Base-by-base conservation (phyloP, 768 basidiomycete genomes). In the Psilocybe cubensis region DNA sequence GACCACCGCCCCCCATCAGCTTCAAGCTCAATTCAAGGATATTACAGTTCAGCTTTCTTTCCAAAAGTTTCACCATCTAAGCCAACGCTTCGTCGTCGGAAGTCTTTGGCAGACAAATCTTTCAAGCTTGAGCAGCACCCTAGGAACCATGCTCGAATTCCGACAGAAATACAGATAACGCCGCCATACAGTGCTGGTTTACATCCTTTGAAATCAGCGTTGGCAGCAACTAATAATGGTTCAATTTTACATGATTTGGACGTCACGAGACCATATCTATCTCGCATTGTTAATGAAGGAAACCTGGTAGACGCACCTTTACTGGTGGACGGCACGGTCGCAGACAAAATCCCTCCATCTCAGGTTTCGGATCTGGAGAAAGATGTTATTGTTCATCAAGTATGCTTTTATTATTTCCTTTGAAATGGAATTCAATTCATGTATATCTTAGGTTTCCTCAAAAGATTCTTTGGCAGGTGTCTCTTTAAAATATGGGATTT, bases 401-500 rank as follows among this genome's bases (percentile, higher is more conserved):
- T 86, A 63, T 54, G 77, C 66, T 9, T 4, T 35, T 20, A 49
- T 24, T 21, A 65, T 43, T 31, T 45, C 25, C 46, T 14, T 42
- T 46, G 57, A 24, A 27, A 21, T 28, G 38, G 20, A n/a, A 52
- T 33, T 2, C 23, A 24, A 35, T 51, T 41, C 57, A 53, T 44
- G 27, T 42, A 40, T 55, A 17, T 28, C 47, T 17, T 52, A 92
- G 96, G 79, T 98, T 38, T 74, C 79, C 50, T 75, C 85, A 2
- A 81, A 76, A 14, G 96, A 98, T 69, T 91, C 96, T 9, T 75
- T 98, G 27, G 84, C 94, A 14, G 89, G 93, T 24, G 88, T 98
- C 11, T 87, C 96, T 0, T 77, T 98, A 47, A 92, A 88, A 64
- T 97, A 98, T 70, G 93, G 92, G 2, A 88, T 96, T 52, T 83